phyloP scores from a whole-genome alignment of 2,329 filamentous ascomycete species.

The Monosporascus sp. region DNA sequence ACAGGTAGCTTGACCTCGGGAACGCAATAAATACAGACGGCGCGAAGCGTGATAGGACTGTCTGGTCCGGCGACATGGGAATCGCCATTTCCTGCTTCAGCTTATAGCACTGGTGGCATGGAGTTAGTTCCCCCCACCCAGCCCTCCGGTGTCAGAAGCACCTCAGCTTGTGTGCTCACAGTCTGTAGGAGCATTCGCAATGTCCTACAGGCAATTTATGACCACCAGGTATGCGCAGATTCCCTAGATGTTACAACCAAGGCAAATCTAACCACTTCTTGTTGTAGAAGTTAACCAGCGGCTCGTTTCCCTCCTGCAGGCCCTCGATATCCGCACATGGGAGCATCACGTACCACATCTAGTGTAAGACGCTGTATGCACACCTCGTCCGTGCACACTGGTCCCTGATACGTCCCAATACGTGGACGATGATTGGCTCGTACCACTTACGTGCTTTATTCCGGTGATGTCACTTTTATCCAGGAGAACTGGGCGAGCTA shows the following conservation, averaged over 20 bases:
- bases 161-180: constrained; percentile 8
- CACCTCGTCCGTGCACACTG: background rate
- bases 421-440: constrained; percentile 48
- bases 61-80: constrained; percentile 55
- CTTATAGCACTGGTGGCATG: constrained; percentile 45
- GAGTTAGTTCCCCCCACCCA: constrained; percentile 13
- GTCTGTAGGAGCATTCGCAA: constrained; percentile 36
- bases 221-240: constrained; percentile 19
- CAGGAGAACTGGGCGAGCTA: constrained; percentile 43
- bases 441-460: constrained; percentile 56
- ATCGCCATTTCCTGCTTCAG: constrained; percentile 46
- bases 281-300: constrained; percentile 9
- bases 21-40: constrained; percentile 37
- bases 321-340: constrained; percentile 17
- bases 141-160: background rate
- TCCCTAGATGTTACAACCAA: background rate
- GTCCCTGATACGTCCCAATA: constrained; percentile 4
- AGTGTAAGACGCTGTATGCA: constrained; percentile 18
- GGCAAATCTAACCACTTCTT: constrained; percentile 1
- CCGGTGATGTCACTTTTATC: constrained; percentile 46
- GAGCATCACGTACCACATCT: constrained; percentile 26
- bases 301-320: constrained; percentile 22
- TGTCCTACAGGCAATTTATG: constrained; percentile 35
- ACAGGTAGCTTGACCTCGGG: constrained; percentile 24
- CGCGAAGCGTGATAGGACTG: constrained; percentile 49